Evolutionary conservation across 805 yeast species (phyloP), one percentile per base, ranked within the genome.

Genomic region (Kuraishia borneana): DNA sequence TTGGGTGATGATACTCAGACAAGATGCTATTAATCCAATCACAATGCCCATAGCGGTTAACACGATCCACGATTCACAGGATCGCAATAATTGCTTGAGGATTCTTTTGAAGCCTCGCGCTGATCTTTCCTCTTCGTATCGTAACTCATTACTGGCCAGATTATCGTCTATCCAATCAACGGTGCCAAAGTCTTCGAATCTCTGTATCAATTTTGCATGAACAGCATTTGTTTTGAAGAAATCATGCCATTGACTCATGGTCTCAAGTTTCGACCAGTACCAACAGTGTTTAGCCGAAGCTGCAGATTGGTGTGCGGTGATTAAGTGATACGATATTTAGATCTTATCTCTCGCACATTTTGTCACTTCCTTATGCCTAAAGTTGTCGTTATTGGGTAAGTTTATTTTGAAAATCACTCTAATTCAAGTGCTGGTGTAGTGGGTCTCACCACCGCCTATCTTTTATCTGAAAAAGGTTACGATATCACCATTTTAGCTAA

Each of bases 21-120:
- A 63, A 0, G 85, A 95, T 0, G 98, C 97, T 26, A 85, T 77
- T 2, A 71, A 46, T 3, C 99, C 99, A 35, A 88, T 80, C 3
- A 67, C 41, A 1, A 78, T 50, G 0, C 97, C 99, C 39, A 85
- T 83, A 2, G 68, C 44, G 0, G 88, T 79, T 23, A 92, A 59
- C 0, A 82, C 79, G 1, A 85, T 47, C 82, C 96, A 85, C 37
- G 72, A 71, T 44, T 71, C 76, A 2, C 66, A 53, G 1, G 65
- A 51, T 7, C 58, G 54, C 19, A 56, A 36, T 2, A 64, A 21
- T 36, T 53, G 51, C 21, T 49, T 53, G 26, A 40, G 37, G 13
- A 48, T 20, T 28, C 31, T 12, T 32, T 30, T 14, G 31, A n/a
- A 12, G 21, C 25, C 23, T 33, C 26, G 19, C 18, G 46, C n/a